These are phyloP conservation scores for Vicia faba DNA, from an alignment of 306 rosid genomes.

Conservation along the genomic window DNA sequence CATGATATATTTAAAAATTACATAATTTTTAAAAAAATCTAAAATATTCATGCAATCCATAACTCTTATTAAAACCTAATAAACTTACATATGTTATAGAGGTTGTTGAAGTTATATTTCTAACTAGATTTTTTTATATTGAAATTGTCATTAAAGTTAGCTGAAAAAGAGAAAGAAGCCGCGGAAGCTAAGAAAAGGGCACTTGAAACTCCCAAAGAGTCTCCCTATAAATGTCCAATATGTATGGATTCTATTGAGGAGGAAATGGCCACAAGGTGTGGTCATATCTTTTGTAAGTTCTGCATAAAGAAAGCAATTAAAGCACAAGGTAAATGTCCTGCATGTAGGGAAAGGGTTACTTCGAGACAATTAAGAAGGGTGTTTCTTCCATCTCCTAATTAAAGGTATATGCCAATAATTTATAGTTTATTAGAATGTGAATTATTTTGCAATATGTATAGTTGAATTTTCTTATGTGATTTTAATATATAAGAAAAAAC, in stretches of 20 bases:
- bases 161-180: no score
- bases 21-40: no score
- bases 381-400: constrained; percentile 66
- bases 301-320: constrained; percentile 62
- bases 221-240: constrained; percentile 70
- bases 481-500: not conserved
- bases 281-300: constrained; percentile 84
- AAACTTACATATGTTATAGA: no score
- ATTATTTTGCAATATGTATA: not conserved
- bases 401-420: constrained; percentile 38
- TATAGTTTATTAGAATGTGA: not conserved
- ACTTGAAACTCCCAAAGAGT: constrained; percentile 62
- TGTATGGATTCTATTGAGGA: no score
- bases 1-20: no score
- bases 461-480: not conserved
- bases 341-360: constrained; percentile 73
- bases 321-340: constrained; percentile 65
- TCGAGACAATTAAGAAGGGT: constrained; percentile 64
- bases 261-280: constrained; percentile 86
- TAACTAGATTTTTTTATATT: no score
- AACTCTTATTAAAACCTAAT: no score
- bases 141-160: no score
- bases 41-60: no score
- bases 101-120: no score
- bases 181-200: not conserved